Base-by-base conservation (phyloP, 345 rosid genomes). In the Cardamine resedifolia region DNA sequence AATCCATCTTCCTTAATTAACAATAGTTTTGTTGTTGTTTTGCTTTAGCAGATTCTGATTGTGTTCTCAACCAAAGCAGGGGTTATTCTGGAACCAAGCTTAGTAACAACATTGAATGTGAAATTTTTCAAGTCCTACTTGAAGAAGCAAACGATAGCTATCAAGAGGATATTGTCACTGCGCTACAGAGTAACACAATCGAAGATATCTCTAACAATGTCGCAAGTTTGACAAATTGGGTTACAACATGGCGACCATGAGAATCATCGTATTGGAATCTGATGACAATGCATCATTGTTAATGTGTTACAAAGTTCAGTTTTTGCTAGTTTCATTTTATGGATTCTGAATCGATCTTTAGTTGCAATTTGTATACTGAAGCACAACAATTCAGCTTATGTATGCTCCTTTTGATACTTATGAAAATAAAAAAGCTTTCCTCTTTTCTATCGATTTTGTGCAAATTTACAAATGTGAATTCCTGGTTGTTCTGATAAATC, bases 141-240 rank as follows among this genome's bases (percentile, higher is more conserved):
- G 96, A 94, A 78, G 98, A 94, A 82, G 97, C 98, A 0, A 81
- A 63, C 20, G 95, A 91, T 6, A 89, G 96, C 77, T 94, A 94
- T 53, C 18, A 70, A 4, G 90, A 82, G 41, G 84, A 80, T n/a
- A 85, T 81, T 52, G 90, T 95, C 52, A 51, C 63, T 41, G 81
- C 91, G 2, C 51, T 91, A 57, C 83, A 78, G 73, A 91, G 93
- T 28, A 68, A 95, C 74, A 80, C 86, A 0, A 41, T 88, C 20
- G 96, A 90, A 65, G 96, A 95, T 68, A 81, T 91, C n/a, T 71
- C 78, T 20, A 63, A 75, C 24, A 91, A 91, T 79, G 82, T 89
- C 23, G 72, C 82, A 0, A 74, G 66, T 41, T 77, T 91, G 81
- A 74, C 89, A 3, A 83, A 86, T 4, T 89, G 96, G 96, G 75